Percentiles rank a stretch among this genome's conserved stretches.
phyloP scores from a whole-genome alignment of 106 monocot species.

The Acanthochlamys bracteata region DNA sequence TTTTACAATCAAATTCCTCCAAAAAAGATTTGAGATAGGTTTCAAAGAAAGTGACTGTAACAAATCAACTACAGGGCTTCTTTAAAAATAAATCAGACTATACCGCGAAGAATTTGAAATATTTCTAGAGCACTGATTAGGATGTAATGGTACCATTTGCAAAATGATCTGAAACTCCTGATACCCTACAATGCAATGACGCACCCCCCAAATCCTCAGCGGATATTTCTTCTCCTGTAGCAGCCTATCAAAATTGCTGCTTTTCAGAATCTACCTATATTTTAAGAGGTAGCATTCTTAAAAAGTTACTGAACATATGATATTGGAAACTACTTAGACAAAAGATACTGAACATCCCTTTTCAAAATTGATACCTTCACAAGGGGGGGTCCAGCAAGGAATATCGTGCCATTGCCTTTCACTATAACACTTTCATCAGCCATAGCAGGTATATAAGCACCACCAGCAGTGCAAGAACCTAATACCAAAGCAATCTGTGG shows the following conservation, averaged over 20 bases:
- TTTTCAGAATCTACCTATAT: slow-evolving; percentile 50
- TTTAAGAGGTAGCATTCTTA: slow-evolving; percentile 19
- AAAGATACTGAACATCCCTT: not conserved
- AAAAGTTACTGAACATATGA: slow-evolving; percentile 7
- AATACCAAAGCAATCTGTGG: slow-evolving; percentile 96
- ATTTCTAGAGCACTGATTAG: not conserved
- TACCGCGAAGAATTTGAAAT: not conserved
- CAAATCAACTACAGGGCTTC: no score
- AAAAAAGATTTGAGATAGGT: no score
- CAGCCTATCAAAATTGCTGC: slow-evolving; percentile 80
- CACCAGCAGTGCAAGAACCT: slow-evolving; percentile 97
- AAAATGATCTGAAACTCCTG: slow-evolving; percentile 99
- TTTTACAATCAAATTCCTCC: no score
- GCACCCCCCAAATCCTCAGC: slow-evolving; percentile 99
- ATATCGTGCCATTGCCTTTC: slow-evolving; percentile 97
- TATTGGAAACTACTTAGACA: not conserved
- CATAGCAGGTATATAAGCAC: slow-evolving; percentile 99
- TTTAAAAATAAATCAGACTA: no score
- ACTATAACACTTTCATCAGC: slow-evolving; percentile 99
- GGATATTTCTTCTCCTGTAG: slow-evolving; percentile 95
- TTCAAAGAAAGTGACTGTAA: no score
- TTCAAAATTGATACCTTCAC: slow-evolving; percentile 59
- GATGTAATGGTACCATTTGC: slow-evolving; percentile 54
- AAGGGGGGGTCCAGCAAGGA: slow-evolving; percentile 97
- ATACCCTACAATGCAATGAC: slow-evolving; percentile 84